Base-by-base conservation (phyloP, 768 basidiomycete species). In the Hysterangium stoloniferum region DNA sequence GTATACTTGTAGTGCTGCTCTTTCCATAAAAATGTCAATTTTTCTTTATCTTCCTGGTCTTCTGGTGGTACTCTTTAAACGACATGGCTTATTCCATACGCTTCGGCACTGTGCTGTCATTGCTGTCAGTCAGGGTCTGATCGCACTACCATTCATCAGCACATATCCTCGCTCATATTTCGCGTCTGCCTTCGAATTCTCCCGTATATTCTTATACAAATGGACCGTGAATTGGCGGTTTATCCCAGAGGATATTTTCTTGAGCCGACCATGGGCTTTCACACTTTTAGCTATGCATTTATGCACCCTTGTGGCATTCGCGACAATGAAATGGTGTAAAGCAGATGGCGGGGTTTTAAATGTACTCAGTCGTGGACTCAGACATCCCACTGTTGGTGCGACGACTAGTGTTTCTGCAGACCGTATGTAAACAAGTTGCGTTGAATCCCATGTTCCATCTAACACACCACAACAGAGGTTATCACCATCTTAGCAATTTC, bases 171-270 rank as follows among this genome's bases (percentile, higher is more conserved):
- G 68, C 61, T 73, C 79, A 19, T 99, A 99, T 65, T 58, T 90
- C 34, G 70, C 67, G 20, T 75, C 76, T 17, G 86, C 96, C 2
- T 99, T 95, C 62, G 83, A 98, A 61, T 71, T 99, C 50, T 80
- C 81, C 3, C 83, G 96, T 12, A 75, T 82, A 6, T 99, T 99
- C 68, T 67, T 96, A 27, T 96, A 87, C 66, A 82, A 88, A 62
- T 99, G 95, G 95, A 97, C 95, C 0, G 93, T 97, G 50, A 99
- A 98, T 62, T 99, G 96, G 96, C 78, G 92, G 38, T 85, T 95
- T 60, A 55, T 99, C 2, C 70, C 75, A 24, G 87, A 93, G 62
- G 70, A 77, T n/a, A 71, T 70, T 4, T 98, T 97, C 67, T 67
- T 89, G 41, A 83, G 80, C 53, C 63, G 66, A 2, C 62, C 60